Evolutionary conservation across 805 yeast species (phyloP), one percentile per base, ranked within the genome.

Genomic region (Tetrapisispora iriomotensis): DNA sequence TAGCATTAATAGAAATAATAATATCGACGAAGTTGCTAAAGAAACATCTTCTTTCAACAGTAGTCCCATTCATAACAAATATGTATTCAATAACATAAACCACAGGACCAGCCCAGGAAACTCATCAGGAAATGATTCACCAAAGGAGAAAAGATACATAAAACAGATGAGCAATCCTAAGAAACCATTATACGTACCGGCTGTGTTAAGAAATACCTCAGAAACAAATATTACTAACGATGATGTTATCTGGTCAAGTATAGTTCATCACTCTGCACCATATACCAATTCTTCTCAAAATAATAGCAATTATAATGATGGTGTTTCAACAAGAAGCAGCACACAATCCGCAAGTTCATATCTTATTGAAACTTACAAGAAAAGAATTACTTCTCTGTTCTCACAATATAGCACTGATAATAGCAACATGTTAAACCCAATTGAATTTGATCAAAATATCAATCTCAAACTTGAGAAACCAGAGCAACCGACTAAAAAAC

Each of bases 181-280:
- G 57, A 81, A 84, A 52, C 96, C 96, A 8, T 66, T 88, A 66
- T 88, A 86, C 53, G 70, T 82, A 0, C 97, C 97, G 0, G 96
- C 96, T 0, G 97, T 88, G 9, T 66, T 88, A 38, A 71, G 84
- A 48, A 70, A 71, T 30, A 66, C 67, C 10, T 60, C 70, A 0
- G 60, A 56, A 41, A 67, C 72, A 1, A 67, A 67, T 36, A 50
- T 67, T 31, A 66, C 65, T 14, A 64, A 61, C n/a, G 70, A 65
- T 34, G 68, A 65, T 41, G 42, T 65, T 17, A 54, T 50, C 54
- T 34, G 37, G 34, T 39, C 42, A 20, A 39, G 33, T 26, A 27
- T 26, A 4, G 22, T 26, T 23, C 31, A 39, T 17, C 34, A 33
- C 17, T 33, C 36, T 15, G 28, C 36, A 9, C 36, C 36, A 4